These are phyloP conservation scores for Straminergon stramineum DNA, from an alignment of 225 moss, liverwort and hornwort species.

Conservation along the genomic window DNA sequence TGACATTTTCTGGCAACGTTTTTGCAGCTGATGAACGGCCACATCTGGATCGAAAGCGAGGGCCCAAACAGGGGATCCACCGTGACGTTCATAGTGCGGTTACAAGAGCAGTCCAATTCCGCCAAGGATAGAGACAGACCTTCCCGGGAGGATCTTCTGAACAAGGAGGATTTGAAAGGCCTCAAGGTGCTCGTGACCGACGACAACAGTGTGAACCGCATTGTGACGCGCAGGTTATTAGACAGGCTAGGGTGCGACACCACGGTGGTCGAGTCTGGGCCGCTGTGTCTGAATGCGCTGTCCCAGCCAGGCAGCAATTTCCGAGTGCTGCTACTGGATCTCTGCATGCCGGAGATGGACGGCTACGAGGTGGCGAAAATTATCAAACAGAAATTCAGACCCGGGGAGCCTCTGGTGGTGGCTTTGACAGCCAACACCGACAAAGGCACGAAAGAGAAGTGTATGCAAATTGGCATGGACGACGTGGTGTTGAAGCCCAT, in stretches of 20 bases:
- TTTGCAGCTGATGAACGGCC: slow-evolving; percentile 53
- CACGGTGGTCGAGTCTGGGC: slow-evolving; percentile 49
- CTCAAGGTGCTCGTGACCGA: slow-evolving; percentile 57
- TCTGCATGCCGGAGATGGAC: slow-evolving; percentile 80
- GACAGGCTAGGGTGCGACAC: slow-evolving; percentile 40
- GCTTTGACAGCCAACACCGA: slow-evolving; percentile 63
- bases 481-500: slow-evolving; percentile 52
- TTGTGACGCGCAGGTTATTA: slow-evolving; percentile 46
- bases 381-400: slow-evolving; percentile 49
- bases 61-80: slow-evolving; percentile 25
- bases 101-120: slow-evolving; percentile 40
- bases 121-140: slow-evolving; percentile 30
- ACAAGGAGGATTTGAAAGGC: slow-evolving; percentile 39
- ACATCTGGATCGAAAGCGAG: slow-evolving; percentile 59
- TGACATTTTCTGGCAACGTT: background rate
- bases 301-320: slow-evolving; percentile 41
- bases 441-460: slow-evolving; percentile 38
- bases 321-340: slow-evolving; percentile 39
- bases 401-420: slow-evolving; percentile 45
- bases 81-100: slow-evolving; percentile 45
- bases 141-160: slow-evolving; percentile 22
- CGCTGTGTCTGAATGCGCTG: slow-evolving; percentile 31
- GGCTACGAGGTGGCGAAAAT: slow-evolving; percentile 51
- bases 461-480: slow-evolving; percentile 53
- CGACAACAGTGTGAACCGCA: slow-evolving; percentile 61